Evolutionary conservation across 73 alveolate species (phyloP).

Genomic region (Paramecium primaurelia): DNA sequence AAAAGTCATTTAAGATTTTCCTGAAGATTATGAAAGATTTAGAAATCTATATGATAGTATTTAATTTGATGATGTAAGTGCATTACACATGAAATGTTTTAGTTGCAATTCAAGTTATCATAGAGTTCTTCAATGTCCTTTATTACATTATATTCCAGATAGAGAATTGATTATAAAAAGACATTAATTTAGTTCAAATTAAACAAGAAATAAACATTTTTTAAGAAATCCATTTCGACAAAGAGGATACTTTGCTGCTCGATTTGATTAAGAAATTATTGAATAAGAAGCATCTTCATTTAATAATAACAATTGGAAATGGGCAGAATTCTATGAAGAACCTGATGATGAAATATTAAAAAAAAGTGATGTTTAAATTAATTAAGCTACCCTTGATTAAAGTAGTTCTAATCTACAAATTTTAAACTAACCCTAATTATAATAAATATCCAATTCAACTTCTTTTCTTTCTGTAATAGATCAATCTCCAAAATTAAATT

Average conservation of each 20-base stretch:
- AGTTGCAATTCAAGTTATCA: constrained; percentile 41
- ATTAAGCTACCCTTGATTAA: background rate
- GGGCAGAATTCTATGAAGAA: constrained; percentile 46
- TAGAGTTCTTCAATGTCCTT: constrained; percentile 57
- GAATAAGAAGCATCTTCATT: background rate
- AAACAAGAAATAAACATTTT: background rate
- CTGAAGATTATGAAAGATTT: constrained; percentile 57
- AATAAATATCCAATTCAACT: background rate
- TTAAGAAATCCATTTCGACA: background rate
- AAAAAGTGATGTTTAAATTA: background rate
- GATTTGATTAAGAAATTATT: background rate
- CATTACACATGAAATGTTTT: constrained; percentile 23
- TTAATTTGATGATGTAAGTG: background rate
- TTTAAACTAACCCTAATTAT: background rate
- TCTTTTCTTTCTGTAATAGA: background rate
- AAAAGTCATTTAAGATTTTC: constrained; percentile 29
- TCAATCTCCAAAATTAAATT: background rate
- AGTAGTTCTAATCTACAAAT: background rate
- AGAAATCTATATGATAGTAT: constrained; percentile 42
- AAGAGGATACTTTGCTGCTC: background rate
- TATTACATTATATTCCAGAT: constrained; percentile 57
- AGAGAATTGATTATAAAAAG: constrained; percentile 40
- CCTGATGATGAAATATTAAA: background rate
- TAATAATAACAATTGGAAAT: constrained; percentile 46
- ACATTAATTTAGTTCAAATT: background rate